Evolutionary conservation across 176 grass and related monocot genomes (phyloP).

Genomic region (Otatea glauca): DNA sequence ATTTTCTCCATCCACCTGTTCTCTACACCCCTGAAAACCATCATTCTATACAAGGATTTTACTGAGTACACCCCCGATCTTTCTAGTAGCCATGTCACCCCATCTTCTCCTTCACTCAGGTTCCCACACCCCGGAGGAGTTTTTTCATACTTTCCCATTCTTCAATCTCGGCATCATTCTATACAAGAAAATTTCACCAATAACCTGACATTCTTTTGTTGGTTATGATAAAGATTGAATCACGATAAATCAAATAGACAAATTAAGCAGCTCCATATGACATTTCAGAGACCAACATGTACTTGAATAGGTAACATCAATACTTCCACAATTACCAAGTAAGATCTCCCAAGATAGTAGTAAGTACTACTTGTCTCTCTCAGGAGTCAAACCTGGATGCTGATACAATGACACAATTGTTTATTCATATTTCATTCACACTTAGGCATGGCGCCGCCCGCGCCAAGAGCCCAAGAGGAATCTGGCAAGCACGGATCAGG

Average conservation of each 20-base stretch:
- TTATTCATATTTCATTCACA: neutral
- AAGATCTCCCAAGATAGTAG: neutral
- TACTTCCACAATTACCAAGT: neutral
- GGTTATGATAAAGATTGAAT: neutral
- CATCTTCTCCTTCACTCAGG: no score
- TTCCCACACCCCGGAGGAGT: no score
- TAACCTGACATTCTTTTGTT: no score
- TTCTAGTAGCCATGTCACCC: no score
- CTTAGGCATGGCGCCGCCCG: neutral
- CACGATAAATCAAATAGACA: neutral
- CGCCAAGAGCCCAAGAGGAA: neutral
- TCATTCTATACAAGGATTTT: no score
- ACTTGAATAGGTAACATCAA: neutral
- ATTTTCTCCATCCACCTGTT: no score
- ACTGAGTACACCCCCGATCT: no score
- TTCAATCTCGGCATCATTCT: no score
- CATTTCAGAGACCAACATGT: neutral
- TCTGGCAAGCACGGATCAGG: slow-evolving; percentile 19
- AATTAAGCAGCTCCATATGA: neutral
- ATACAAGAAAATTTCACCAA: no score
- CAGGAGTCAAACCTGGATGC: neutral
- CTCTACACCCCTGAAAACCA: no score
- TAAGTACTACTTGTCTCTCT: neutral
- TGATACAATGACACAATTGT: neutral
- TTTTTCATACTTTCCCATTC: no score